Conservation (phyloP, 2,329 filamentous ascomycete genomes). For the Pseudopithomyces maydicus region DNA sequence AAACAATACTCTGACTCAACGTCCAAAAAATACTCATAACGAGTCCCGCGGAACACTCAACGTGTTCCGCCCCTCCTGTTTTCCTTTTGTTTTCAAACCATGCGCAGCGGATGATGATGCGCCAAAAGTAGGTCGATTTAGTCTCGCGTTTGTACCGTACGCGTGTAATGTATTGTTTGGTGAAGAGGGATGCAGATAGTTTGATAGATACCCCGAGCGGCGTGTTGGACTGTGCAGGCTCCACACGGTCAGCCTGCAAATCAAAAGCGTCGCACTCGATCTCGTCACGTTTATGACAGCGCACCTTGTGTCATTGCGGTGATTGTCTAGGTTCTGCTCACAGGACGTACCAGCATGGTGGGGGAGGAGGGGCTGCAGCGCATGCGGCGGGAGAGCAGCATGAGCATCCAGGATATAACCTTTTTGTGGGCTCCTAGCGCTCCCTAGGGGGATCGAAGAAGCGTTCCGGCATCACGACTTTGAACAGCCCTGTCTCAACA, state of each 20-base stretch:
- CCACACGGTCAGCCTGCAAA: slow-evolving; percentile 4
- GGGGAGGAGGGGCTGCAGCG: slow-evolving; percentile 18
- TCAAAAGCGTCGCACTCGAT: slow-evolving; percentile 5
- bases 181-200: slow-evolving; percentile 7
- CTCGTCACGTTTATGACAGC: slow-evolving; percentile 9
- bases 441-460: slow-evolving; percentile 13
- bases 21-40: slow-evolving; percentile 64
- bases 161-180: slow-evolving; percentile 16
- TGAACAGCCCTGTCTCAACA: slow-evolving; percentile 11
- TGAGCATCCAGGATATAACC: slow-evolving; percentile 12
- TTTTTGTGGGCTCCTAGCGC: not conserved
- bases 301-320: slow-evolving; percentile 4
- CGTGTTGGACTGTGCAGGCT: not conserved
- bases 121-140: slow-evolving; percentile 20
- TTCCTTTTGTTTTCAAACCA: slow-evolving; percentile 24
- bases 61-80: slow-evolving; percentile 55
- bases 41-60: slow-evolving; percentile 65
- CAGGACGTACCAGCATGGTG: not conserved
- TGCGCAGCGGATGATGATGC: slow-evolving; percentile 17
- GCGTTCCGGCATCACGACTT: slow-evolving; percentile 16
- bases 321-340: slow-evolving; percentile 6
- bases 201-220: slow-evolving; percentile 8
- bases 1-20: slow-evolving; percentile 79
- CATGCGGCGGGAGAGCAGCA: slow-evolving; percentile 35
- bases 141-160: slow-evolving; percentile 10